Percentiles rank a stretch among this genome's conserved stretches.
Evolutionary conservation across 2,329 filamentous ascomycete genomes (phyloP).

Genomic region (Aspergillus carbonarius): DNA sequence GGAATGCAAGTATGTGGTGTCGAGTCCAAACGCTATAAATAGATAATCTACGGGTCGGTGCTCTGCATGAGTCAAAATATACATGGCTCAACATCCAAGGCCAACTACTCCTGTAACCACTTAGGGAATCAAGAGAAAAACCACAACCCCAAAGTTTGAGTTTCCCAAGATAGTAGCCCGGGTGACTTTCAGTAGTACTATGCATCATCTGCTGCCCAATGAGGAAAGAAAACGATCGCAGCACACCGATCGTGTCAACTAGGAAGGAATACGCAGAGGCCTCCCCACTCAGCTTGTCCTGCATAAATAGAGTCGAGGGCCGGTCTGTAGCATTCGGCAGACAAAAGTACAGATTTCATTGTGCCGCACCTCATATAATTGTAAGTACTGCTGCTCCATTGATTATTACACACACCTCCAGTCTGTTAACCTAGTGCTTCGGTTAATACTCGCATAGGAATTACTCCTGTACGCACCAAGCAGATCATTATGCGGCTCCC

Average conservation of each 20-base stretch:
- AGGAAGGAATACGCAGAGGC: neutral
- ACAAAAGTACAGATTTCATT: neutral
- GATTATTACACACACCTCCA: too few species aligned
- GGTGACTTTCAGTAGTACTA: neutral
- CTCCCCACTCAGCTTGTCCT: neutral
- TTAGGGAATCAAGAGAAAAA: too few species aligned
- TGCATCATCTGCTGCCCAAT: neutral
- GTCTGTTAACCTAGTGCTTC: too few species aligned
- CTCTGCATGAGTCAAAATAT: too few species aligned
- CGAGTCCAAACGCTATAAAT: too few species aligned
- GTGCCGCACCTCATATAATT: neutral
- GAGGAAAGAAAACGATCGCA: neutral
- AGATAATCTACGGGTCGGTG: too few species aligned
- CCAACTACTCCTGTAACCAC: too few species aligned
- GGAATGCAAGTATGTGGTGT: too few species aligned
- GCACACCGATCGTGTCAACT: neutral
- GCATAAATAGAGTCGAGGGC: neutral
- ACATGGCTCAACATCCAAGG: too few species aligned
- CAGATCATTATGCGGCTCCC: slow-evolving; percentile 52
- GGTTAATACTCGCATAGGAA: neutral
- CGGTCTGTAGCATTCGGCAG: neutral
- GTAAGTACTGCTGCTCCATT: too few species aligned
- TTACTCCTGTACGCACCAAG: neutral
- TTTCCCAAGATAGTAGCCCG: too few species aligned
- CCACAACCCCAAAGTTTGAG: too few species aligned